Conservation (phyloP, 1,284 basidiomycete species). For the Heterobasidion irregulare region DNA sequence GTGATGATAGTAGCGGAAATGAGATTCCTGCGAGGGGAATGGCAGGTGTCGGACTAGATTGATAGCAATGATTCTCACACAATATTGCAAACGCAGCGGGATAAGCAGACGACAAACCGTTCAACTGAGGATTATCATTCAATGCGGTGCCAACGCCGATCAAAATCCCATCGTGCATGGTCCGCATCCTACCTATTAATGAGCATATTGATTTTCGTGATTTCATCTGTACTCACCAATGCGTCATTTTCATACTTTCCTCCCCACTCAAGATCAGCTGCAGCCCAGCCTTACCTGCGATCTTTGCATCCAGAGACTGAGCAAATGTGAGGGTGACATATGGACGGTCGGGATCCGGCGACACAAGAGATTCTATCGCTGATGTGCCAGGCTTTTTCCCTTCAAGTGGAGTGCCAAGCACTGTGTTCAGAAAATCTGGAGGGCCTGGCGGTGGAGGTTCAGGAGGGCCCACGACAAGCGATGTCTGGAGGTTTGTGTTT, state of each 20-base stretch:
- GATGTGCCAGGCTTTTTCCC: slow-evolving; percentile 7
- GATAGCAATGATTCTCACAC: slow-evolving; percentile 1
- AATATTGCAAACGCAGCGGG: not conserved
- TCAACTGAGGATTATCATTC: slow-evolving; percentile 91
- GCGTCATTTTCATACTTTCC: slow-evolving; percentile 93
- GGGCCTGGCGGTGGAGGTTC: slow-evolving; percentile 8
- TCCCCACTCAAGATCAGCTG: slow-evolving; percentile 80
- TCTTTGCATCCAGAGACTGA: slow-evolving; percentile 90
- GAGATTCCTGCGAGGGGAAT: slow-evolving; percentile 23
- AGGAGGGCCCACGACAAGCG: not conserved
- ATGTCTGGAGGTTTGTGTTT: not conserved
- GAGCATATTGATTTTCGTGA: not conserved
- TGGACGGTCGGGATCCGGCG: slow-evolving; percentile 27
- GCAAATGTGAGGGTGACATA: slow-evolving; percentile 88
- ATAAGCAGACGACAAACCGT: slow-evolving; percentile 46
- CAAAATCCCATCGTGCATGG: slow-evolving; percentile 89
- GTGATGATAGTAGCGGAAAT: slow-evolving; percentile 33
- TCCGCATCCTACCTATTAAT: slow-evolving; percentile 55
- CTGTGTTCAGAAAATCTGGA: slow-evolving; percentile 18
- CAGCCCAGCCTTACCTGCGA: slow-evolving; percentile 67
- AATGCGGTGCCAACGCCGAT: slow-evolving; percentile 87
- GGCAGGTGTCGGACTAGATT: slow-evolving; percentile 50
- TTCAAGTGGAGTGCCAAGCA: slow-evolving; percentile 14
- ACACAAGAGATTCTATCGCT: slow-evolving; percentile 10
- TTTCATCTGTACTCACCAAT: slow-evolving; percentile 50